Percentiles rank a stretch among this genome's conserved stretches.
Evolutionary conservation across 331 rosid genomes (phyloP).

Genomic region (Malus hybrid): DNA sequence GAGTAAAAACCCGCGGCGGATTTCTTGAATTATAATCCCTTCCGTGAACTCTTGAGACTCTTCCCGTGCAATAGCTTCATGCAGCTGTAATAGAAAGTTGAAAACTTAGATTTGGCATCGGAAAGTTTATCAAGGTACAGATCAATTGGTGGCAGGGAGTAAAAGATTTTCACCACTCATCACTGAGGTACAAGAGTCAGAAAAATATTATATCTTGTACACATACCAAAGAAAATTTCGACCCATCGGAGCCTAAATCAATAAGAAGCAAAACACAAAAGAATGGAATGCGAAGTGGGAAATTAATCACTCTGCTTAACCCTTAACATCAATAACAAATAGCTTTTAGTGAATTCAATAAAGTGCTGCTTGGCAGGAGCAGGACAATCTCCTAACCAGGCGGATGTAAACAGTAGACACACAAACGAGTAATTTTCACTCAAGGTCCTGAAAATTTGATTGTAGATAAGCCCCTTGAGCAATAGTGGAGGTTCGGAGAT

Average conservation of each 20-base stretch:
- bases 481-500: not conserved
- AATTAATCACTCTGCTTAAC: not conserved
- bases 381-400: not conserved
- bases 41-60: slow-evolving; percentile 67
- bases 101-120: not conserved
- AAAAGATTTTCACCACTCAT: not conserved
- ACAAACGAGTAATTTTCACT: not conserved
- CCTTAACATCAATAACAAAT: not conserved
- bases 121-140: not conserved
- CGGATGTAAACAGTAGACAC: not conserved
- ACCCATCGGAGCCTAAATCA: not conserved
- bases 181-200: not conserved
- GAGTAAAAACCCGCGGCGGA: slow-evolving; percentile 71
- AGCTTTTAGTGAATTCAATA: not conserved
- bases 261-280: not conserved
- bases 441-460: not conserved
- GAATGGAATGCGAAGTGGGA: not conserved
- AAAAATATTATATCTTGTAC: not conserved
- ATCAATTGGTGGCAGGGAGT: not conserved
- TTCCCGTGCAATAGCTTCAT: slow-evolving; percentile 86
- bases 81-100: slow-evolving; percentile 35
- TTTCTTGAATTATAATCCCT: slow-evolving; percentile 65
- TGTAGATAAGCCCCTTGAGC: not conserved
- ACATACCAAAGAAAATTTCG: not conserved
- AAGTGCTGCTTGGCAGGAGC: no score